A percentile compares a stretch with the other conserved stretches of the same genome.
These are phyloP conservation scores for Acacia concinna DNA, from an alignment of 331 rosid species.

Conservation along the genomic window DNA sequence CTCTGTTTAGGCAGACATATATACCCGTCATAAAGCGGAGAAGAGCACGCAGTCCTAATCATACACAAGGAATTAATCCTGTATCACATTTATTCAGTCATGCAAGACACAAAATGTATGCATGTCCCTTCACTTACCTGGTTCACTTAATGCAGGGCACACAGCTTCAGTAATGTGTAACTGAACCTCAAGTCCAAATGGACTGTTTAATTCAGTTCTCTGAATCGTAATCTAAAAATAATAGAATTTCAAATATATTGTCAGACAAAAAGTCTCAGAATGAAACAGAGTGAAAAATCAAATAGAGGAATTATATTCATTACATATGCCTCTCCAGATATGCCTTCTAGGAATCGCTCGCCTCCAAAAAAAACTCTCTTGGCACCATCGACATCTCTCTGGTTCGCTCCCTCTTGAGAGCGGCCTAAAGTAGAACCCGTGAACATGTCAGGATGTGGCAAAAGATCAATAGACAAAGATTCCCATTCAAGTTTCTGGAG, in stretches of 20 bases:
- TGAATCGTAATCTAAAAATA: constrained; percentile 76
- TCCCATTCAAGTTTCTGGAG: constrained; percentile 96
- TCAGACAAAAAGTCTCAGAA: constrained; percentile 19
- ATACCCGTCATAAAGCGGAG: constrained; percentile 91
- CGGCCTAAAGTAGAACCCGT: constrained; percentile 70
- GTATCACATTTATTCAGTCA: constrained; percentile 2
- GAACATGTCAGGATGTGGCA: constrained; percentile 99
- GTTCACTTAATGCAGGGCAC: constrained; percentile 97
- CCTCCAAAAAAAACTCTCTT: constrained; percentile 95
- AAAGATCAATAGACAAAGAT: constrained; percentile 90
- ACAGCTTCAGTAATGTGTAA: constrained; percentile 88
- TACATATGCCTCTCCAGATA: constrained; percentile 94
- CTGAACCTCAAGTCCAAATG: constrained; percentile 95
- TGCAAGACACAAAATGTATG: constrained; percentile 20
- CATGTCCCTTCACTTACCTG: constrained; percentile 50
- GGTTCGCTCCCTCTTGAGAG: constrained; percentile 56
- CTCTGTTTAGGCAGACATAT: constrained; percentile 84
- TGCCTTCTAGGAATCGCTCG: constrained; percentile 92
- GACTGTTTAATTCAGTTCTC: constrained; percentile 85
- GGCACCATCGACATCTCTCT: constrained; percentile 92
- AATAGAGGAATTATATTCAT: constrained; percentile 31
- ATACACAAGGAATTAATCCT: constrained; percentile 29
- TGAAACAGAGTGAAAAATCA: constrained; percentile 29
- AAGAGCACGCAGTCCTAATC: constrained; percentile 90
- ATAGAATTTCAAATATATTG: constrained; percentile 20